phyloP scores from a whole-genome alignment of 2,329 filamentous ascomycete genomes.

The Fusarium sp. region DNA sequence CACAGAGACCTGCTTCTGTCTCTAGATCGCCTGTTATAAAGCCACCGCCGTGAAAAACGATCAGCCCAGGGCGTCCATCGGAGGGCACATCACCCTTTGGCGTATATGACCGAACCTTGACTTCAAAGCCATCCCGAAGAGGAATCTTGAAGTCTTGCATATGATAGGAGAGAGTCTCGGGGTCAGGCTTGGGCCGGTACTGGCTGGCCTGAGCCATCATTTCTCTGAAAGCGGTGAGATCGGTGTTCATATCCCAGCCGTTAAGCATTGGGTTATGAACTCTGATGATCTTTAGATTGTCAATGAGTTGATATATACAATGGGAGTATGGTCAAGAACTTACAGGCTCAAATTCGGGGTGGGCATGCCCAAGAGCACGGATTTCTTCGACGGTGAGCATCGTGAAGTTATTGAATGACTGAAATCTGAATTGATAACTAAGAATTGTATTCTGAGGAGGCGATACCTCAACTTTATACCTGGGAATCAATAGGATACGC shows the following conservation, averaged over 20 bases:
- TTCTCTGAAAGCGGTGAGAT: conserved; percentile 40
- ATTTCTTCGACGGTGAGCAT: conserved; percentile 50
- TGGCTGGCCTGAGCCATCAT: conserved; percentile 38
- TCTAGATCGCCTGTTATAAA: conserved; percentile 49
- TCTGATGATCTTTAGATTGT: conserved; percentile 22
- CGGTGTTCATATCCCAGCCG: conserved; percentile 44
- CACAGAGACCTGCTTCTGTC: conserved; percentile 46
- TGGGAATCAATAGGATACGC: neutral
- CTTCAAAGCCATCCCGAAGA: conserved; percentile 39
- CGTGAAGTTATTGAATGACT: neutral
- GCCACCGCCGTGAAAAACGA: conserved; percentile 51
- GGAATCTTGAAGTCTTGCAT: conserved; percentile 46
- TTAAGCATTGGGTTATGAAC: conserved; percentile 38
- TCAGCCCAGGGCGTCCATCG: conserved; percentile 43
- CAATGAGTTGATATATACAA: conserved; percentile 4
- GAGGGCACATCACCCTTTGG: conserved; percentile 24
- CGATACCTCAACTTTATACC: conserved; percentile 11
- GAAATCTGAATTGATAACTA: neutral
- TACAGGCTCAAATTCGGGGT: conserved; percentile 40
- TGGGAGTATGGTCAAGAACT: neutral
- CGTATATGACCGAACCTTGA: conserved; percentile 44
- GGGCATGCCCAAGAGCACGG: conserved; percentile 37
- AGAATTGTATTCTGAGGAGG: too few relatives aligned
- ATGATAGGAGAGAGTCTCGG: conserved; percentile 29
- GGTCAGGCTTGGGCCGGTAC: conserved; percentile 27